Evolutionary conservation across 2,329 filamentous ascomycete species (phyloP).

Genomic region (Metarhizium album): DNA sequence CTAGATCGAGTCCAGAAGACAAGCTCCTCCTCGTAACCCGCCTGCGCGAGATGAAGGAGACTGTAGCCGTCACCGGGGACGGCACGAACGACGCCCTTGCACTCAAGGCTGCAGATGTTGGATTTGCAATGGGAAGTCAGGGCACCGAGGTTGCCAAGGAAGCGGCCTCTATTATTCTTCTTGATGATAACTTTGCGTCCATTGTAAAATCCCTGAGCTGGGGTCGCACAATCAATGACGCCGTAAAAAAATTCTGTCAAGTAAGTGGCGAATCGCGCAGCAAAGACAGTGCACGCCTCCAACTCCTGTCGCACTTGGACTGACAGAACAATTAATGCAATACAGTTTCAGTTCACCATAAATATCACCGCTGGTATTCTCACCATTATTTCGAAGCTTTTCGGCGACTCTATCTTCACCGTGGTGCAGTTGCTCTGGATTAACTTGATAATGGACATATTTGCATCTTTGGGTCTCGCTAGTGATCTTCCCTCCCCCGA

Average conservation of each 20-base stretch:
- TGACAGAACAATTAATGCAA: neutral
- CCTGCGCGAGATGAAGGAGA: conserved; percentile 54
- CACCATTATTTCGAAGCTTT: conserved; percentile 52
- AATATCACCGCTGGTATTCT: conserved; percentile 57
- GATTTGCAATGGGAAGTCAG: conserved; percentile 57
- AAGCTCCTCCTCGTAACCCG: conserved; percentile 55
- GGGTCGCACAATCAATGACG: conserved; percentile 53
- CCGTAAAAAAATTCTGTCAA: conserved; percentile 54
- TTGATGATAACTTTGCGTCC: conserved; percentile 55
- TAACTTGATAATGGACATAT: conserved; percentile 60
- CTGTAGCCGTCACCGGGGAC: conserved; percentile 56
- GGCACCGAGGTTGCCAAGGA: conserved; percentile 58
- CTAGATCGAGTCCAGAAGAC: conserved; percentile 59
- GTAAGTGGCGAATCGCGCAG: conserved; percentile 13
- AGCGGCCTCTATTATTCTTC: conserved; percentile 52
- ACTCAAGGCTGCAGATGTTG: conserved; percentile 54
- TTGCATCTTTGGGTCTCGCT: conserved; percentile 53
- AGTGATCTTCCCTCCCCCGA: conserved; percentile 48
- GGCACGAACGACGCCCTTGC: conserved; percentile 58
- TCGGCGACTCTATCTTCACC: conserved; percentile 41
- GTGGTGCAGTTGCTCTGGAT: conserved; percentile 60
- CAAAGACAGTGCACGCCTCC: neutral
- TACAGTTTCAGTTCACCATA: conserved; percentile 52
- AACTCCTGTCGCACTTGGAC: neutral
- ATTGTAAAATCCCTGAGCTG: conserved; percentile 53